Base-by-base conservation (phyloP, 2,329 filamentous ascomycete species). In the Pyricularia pennisetigena region DNA sequence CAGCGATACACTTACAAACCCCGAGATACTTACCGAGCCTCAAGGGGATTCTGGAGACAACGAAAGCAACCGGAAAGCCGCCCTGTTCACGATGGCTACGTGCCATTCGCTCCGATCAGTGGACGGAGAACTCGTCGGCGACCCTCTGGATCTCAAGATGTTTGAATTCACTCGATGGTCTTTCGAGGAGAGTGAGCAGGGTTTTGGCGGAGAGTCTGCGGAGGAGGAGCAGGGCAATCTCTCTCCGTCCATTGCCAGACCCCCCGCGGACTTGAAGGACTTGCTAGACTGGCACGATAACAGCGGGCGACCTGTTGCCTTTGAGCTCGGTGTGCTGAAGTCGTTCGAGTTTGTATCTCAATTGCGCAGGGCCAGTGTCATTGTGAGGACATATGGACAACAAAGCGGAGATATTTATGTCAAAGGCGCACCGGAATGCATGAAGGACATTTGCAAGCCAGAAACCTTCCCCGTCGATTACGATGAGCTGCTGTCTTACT, bases 131-230 rank as follows among this genome's bases (percentile, higher is more conserved):
- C 85, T 98, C 59, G 85, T 99, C 41, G 95, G 95, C 0, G 95
- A 99, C 74, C 95, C 96, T 4, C 82, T 99, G 1, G 95, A 99
- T 76, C 83, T 97, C 69, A 98, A 98, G 76, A 99, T 99, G 95
- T 99, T 99, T 76, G 90, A 97, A 71, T 99, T 97, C 73, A 98
- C 95, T 0, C 86, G 86, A 6, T 99, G 95, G 95, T 86, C 87
- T 3, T 99, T 92, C 73, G 91, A 97, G 76, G 95, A 99, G 80
- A 93, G 93, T 2, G 88, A 88, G 64, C 89, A 94, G 72, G 84
- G 85, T 67, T 79, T 83, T 28, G 85, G 84, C 30, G 86, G 86
- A 67, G 83, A 83, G 61, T 88, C 91, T 66, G 24, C 49, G n/a
- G 66, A 62, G 35, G 59, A 61, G 7, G 66, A 67, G 9, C 66